phyloP scores from a whole-genome alignment of 306 rosid genomes.

The Prosopis cineraria region DNA sequence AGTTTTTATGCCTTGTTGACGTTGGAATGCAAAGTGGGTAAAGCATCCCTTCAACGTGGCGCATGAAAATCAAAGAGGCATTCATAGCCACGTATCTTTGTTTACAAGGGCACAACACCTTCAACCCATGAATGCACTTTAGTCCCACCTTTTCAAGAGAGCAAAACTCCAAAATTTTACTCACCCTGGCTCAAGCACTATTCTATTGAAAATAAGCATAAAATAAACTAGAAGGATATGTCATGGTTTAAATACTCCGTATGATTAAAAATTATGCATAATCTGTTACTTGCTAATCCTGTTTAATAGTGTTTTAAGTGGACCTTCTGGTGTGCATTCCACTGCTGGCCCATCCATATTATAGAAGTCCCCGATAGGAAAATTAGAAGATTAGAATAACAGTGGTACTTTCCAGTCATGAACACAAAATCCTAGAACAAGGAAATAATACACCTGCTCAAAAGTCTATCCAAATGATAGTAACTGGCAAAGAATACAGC shows the following conservation, averaged over 20 bases:
- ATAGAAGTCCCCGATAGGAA: constrained; percentile 75
- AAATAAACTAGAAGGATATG: constrained; percentile 2
- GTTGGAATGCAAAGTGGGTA: background rate
- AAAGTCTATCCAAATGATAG: constrained; percentile 17
- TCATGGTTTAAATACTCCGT: constrained; percentile 15
- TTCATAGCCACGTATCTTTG: constrained; percentile 13
- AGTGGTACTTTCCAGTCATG: background rate
- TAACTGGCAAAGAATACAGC: background rate
- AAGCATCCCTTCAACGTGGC: background rate
- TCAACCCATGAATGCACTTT: background rate
- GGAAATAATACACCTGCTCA: background rate
- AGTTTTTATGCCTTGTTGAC: background rate
- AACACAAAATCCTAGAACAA: constrained; percentile 21
- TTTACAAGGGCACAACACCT: constrained; percentile 6
- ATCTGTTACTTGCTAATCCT: constrained; percentile 36
- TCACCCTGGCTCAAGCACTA: background rate
- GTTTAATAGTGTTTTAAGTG: constrained; percentile 43
- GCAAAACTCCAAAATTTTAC: background rate
- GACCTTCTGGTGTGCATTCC: constrained; percentile 50
- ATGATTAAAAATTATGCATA: background rate
- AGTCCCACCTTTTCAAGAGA: background rate
- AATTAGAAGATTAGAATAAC: background rate
- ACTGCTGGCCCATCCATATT: constrained; percentile 86
- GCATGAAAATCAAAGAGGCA: constrained; percentile 15
- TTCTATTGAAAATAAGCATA: background rate